phyloP scores from a whole-genome alignment of 176 grass and related monocot species.

The Ananas comosus region DNA sequence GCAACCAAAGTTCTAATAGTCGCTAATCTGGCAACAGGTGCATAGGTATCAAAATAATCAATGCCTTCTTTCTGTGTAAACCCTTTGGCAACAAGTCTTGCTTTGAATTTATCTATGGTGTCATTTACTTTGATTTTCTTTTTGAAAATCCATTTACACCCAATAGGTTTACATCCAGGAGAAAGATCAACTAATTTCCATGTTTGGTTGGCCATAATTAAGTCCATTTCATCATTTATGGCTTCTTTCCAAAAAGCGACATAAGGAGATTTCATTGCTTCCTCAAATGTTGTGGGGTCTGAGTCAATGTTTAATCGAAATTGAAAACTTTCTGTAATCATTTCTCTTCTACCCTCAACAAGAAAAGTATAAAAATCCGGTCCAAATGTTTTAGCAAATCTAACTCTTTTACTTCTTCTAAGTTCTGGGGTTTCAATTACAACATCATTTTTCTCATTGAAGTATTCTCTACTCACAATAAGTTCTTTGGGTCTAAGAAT shows the following conservation, averaged over 20 bases:
- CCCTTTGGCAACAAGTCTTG: not conserved
- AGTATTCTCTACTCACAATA: not conserved
- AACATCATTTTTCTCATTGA: not conserved
- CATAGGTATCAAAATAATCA: not conserved
- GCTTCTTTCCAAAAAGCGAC: not conserved
- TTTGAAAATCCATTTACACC: not conserved
- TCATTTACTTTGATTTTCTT: not conserved
- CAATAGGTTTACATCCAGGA: not conserved
- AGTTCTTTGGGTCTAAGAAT: not conserved
- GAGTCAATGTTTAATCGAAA: not conserved
- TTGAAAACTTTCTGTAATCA: not conserved
- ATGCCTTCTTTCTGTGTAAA: not conserved
- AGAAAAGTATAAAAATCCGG: not conserved
- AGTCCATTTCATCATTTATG: not conserved
- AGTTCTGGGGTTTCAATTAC: not conserved
- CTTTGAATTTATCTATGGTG: not conserved
- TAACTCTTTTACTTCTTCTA: not conserved
- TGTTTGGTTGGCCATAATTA: not conserved
- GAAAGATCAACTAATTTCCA: not conserved
- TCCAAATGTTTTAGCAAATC: not conserved
- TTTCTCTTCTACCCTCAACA: not conserved
- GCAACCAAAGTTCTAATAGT: too few species aligned
- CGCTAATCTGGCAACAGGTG: too few species aligned
- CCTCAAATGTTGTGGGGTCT: not conserved
- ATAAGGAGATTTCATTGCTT: too few species aligned